Conservation (phyloP, 345 rosid species). For the Dipteronia sinensis region DNA sequence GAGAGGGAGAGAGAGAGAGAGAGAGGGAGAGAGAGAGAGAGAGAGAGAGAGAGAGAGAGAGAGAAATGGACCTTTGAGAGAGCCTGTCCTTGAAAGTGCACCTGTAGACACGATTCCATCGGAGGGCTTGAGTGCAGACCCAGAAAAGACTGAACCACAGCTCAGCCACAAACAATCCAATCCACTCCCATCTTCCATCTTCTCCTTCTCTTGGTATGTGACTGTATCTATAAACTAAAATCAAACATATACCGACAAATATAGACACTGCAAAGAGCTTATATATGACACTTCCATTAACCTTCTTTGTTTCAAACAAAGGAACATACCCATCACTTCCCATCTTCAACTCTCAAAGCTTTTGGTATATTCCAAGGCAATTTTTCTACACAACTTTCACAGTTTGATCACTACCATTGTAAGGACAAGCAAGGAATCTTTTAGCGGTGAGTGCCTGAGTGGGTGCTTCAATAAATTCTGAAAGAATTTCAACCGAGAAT, state of each 20-base stretch:
- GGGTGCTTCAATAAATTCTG: no score
- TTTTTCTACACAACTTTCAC: no score
- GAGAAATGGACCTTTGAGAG: conserved; percentile 37
- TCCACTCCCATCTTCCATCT: conserved; percentile 45
- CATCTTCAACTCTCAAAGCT: conserved; percentile 19
- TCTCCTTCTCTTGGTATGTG: conserved; percentile 29
- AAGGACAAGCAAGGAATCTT: no score
- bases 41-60: not conserved
- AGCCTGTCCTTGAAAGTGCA: conserved; percentile 52
- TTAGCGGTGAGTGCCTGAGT: no score
- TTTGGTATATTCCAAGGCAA: no score
- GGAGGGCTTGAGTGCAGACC: conserved; percentile 43
- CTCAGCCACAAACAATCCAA: conserved; percentile 52
- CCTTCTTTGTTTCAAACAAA: conserved; percentile 42
- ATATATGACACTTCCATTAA: conserved; percentile 24
- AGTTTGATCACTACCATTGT: no score
- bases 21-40: not conserved
- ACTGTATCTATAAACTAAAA: conserved; percentile 35
- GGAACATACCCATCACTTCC: conserved; percentile 15
- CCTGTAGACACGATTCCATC: conserved; percentile 43
- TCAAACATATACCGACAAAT: conserved; percentile 32
- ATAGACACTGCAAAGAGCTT: conserved; percentile 36
- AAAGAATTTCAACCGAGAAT: no score
- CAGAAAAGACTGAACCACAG: conserved; percentile 53
- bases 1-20: not conserved